These are phyloP conservation scores for Neckera pumila DNA, from an alignment of 225 moss, liverwort and hornwort genomes.

Conservation along the genomic window DNA sequence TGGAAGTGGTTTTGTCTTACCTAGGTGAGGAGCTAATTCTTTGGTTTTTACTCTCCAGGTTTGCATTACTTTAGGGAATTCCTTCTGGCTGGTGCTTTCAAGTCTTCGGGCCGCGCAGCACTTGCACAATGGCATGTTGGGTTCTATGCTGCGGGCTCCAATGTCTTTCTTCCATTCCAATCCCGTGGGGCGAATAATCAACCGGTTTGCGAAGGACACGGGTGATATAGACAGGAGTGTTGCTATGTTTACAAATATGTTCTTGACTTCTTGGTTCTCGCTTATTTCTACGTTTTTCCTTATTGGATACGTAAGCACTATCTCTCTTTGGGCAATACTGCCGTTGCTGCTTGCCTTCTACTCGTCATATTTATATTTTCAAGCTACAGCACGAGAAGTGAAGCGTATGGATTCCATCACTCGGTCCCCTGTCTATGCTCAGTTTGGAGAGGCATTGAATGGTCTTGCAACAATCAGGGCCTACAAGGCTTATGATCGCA, in stretches of 20 bases:
- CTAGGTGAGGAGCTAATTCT: background rate
- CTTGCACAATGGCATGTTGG: conserved; percentile 74
- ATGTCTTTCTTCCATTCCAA: conserved; percentile 96
- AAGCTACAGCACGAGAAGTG: conserved; percentile 87
- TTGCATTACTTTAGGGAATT: conserved; percentile 54
- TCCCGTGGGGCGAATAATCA: conserved; percentile 85
- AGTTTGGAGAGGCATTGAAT: conserved; percentile 94
- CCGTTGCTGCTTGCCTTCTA: conserved; percentile 78
- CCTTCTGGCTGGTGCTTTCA: conserved; percentile 72
- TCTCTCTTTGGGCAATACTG: conserved; percentile 85
- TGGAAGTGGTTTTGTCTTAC: background rate
- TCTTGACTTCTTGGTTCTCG: conserved; percentile 63
- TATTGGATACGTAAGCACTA: conserved; percentile 66
- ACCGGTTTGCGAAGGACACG: conserved; percentile 87
- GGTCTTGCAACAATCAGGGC: conserved; percentile 87
- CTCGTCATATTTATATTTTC: conserved; percentile 78
- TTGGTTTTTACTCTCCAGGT: conserved; percentile 19
- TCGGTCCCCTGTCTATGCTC: conserved; percentile 88
- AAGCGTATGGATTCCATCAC: conserved; percentile 94
- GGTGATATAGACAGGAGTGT: conserved; percentile 93
- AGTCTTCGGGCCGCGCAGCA: conserved; percentile 57
- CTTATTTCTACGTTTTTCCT: conserved; percentile 77
- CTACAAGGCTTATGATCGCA: conserved; percentile 78
- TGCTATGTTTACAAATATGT: conserved; percentile 79
- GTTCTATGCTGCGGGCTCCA: conserved; percentile 71